These are phyloP conservation scores for Mycena pura DNA, from an alignment of 768 basidiomycete genomes.

Conservation along the genomic window DNA sequence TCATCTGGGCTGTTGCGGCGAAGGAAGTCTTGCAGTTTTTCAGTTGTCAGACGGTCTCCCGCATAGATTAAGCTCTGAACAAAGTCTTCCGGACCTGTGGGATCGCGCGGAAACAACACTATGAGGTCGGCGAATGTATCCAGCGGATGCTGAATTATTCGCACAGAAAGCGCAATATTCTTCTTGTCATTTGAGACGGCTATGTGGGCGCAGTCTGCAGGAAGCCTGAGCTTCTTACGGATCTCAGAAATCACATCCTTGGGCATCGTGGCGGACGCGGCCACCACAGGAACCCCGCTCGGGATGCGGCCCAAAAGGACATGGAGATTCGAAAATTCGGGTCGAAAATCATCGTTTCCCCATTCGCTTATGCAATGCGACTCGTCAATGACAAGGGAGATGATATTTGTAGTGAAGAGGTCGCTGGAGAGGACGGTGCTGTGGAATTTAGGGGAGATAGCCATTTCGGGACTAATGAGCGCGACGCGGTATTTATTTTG, in stretches of 20 bases:
- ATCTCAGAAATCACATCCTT: slow-evolving; percentile 13
- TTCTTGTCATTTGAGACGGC: slow-evolving; percentile 8
- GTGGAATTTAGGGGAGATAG: background rate
- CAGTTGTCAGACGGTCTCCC: background rate
- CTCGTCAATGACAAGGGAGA: slow-evolving; percentile 25
- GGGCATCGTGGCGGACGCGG: slow-evolving; percentile 16
- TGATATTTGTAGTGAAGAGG: background rate
- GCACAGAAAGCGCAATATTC: slow-evolving; percentile 13
- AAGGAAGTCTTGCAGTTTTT: background rate
- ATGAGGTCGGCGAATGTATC: slow-evolving; percentile 6
- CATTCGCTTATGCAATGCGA: slow-evolving; percentile 29
- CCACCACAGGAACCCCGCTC: slow-evolving; percentile 2
- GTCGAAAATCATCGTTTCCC: slow-evolving; percentile 21
- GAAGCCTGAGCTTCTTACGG: background rate
- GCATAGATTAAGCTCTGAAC: slow-evolving; percentile 6
- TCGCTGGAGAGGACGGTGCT: background rate
- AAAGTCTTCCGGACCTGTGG: background rate
- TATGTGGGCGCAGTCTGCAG: background rate
- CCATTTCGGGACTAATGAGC: slow-evolving; percentile 22
- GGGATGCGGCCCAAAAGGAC: background rate
- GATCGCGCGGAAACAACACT: background rate
- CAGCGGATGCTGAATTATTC: slow-evolving; percentile 10
- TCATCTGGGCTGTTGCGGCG: background rate
- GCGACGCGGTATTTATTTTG: slow-evolving; percentile 15
- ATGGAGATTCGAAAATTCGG: background rate